These are phyloP conservation scores for Aspergillus cejpii DNA, from an alignment of 2,329 filamentous ascomycete genomes.

Conservation along the genomic window DNA sequence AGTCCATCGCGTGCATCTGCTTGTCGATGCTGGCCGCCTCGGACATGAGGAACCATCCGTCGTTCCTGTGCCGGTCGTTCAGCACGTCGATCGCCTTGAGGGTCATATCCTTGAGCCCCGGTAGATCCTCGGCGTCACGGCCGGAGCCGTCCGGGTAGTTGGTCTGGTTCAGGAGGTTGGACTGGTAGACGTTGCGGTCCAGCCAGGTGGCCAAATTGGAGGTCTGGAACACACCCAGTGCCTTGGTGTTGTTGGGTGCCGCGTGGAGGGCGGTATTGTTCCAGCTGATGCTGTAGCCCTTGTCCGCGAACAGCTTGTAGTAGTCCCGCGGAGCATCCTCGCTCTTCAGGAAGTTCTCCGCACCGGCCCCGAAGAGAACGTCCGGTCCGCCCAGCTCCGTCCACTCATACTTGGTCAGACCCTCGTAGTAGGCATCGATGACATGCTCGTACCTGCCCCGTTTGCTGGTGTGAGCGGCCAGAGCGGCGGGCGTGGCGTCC, in stretches of 20 bases:
- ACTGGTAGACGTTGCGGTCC: constrained; percentile 71
- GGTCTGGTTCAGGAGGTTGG: constrained; percentile 59
- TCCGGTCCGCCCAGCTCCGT: constrained; percentile 66
- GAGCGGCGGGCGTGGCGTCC: constrained; percentile 73
- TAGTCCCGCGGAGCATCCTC: constrained; percentile 54
- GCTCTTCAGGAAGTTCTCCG: constrained; percentile 69
- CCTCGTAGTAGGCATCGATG: constrained; percentile 69
- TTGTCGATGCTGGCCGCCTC: constrained; percentile 84
- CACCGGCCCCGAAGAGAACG: constrained; percentile 75
- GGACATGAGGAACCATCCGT: constrained; percentile 82
- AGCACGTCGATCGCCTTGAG: constrained; percentile 78
- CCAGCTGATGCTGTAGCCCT: constrained; percentile 63
- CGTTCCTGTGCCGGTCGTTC: constrained; percentile 55
- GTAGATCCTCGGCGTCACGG: constrained; percentile 63
- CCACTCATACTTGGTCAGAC: constrained; percentile 75
- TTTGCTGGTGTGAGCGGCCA: constrained; percentile 65
- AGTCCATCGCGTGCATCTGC: constrained; percentile 81
- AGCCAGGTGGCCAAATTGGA: constrained; percentile 77
- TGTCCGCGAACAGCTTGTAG: constrained; percentile 61
- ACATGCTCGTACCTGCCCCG: constrained; percentile 64
- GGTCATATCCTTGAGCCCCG: constrained; percentile 83
- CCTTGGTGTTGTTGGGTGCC: constrained; percentile 53
- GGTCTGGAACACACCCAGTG: constrained; percentile 71
- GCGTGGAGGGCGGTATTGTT: constrained; percentile 66
- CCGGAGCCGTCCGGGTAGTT: constrained; percentile 64